Conservation (phyloP, 305 asterid species). For the Rubia tinctorum region DNA sequence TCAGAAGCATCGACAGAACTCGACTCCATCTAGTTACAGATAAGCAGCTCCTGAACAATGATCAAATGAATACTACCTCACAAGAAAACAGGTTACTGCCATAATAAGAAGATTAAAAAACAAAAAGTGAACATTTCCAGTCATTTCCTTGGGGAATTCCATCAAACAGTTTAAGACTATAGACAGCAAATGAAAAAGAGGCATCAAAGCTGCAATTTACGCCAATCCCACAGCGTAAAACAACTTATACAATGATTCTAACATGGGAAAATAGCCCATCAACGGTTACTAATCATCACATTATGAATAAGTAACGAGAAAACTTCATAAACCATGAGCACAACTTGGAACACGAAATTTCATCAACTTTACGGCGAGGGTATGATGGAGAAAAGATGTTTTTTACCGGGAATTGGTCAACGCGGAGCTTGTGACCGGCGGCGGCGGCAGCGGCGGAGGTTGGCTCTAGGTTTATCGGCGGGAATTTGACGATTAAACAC, state of each 20-base stretch:
- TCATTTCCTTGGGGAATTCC: neutral
- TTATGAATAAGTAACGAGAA: neutral
- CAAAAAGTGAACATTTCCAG: neutral
- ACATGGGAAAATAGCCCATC: neutral
- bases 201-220: neutral
- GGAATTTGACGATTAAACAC: neutral
- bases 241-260: neutral
- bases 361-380: neutral
- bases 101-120: neutral
- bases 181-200: neutral
- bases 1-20: slow-evolving; percentile 33
- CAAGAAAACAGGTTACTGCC: neutral
- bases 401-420: neutral
- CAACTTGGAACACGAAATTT: neutral
- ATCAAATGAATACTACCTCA: neutral
- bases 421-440: neutral
- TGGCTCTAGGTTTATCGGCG: neutral
- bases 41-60: neutral
- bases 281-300: neutral
- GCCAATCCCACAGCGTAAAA: neutral
- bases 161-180: slow-evolving; percentile 5
- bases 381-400: neutral
- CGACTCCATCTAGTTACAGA: slow-evolving; percentile 11
- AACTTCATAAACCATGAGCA: neutral
- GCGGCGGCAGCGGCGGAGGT: neutral